These are phyloP conservation scores for Xanthoconium purpureum DNA, from an alignment of 768 basidiomycete genomes.

Conservation along the genomic window DNA sequence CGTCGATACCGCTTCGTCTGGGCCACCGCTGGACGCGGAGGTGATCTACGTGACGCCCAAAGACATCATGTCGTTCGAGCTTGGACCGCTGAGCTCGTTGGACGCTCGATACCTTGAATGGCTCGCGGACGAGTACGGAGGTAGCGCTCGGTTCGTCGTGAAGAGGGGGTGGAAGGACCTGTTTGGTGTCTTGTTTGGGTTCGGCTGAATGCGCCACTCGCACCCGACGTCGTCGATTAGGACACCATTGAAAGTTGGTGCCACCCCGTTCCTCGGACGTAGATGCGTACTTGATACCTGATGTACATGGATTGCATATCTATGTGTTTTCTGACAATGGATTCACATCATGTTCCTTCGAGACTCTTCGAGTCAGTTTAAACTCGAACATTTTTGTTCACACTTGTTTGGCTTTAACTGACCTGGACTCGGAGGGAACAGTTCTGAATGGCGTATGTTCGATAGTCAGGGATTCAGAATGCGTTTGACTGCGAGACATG, in stretches of 20 bases:
- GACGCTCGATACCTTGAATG: slow-evolving; percentile 79
- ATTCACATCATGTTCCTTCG: neutral
- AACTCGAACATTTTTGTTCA: too few species aligned
- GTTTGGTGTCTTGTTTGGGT: slow-evolving; percentile 42
- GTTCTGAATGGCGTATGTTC: too few species aligned
- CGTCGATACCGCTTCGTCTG: neutral
- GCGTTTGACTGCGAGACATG: too few species aligned
- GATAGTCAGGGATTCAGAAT: too few species aligned
- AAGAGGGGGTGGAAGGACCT: slow-evolving; percentile 48
- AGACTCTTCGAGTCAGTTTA: too few species aligned
- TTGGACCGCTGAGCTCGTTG: slow-evolving; percentile 67
- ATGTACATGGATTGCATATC: neutral
- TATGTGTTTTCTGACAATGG: neutral
- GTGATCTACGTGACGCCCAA: slow-evolving; percentile 52
- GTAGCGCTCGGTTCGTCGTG: slow-evolving; percentile 38
- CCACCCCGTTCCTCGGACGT: neutral
- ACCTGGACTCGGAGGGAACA: too few species aligned
- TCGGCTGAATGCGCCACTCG: slow-evolving; percentile 25
- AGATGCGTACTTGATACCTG: slow-evolving; percentile 3
- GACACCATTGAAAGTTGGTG: neutral
- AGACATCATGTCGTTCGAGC: slow-evolving; percentile 65
- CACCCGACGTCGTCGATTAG: neutral
- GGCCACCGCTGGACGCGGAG: slow-evolving; percentile 14
- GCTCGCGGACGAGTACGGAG: slow-evolving; percentile 66
- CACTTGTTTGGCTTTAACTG: too few species aligned